Conservation (phyloP, 2,329 filamentous ascomycete species). For the Xylaria sp. region DNA sequence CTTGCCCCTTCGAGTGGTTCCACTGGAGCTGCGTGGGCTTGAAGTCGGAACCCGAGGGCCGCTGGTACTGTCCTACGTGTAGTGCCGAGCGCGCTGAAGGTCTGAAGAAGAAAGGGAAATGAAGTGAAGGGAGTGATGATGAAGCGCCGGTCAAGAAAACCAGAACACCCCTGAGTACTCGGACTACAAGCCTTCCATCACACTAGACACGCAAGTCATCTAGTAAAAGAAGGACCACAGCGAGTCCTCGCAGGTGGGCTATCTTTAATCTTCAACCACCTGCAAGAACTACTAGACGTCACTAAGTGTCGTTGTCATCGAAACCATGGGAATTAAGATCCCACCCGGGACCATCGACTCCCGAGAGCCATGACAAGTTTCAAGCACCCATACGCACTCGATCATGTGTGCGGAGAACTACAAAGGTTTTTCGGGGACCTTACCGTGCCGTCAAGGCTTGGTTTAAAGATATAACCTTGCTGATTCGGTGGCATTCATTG, state of each 20-base stretch:
- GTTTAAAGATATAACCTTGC: background rate
- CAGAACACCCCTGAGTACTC: no score
- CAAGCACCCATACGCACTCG: background rate
- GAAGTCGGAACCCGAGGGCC: slow-evolving; percentile 74
- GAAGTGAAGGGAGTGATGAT: no score
- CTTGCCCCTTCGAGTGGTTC: slow-evolving; percentile 87
- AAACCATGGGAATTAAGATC: background rate
- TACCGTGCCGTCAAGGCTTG: background rate
- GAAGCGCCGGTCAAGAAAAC: background rate
- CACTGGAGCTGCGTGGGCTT: slow-evolving; percentile 81
- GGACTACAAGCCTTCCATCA: background rate
- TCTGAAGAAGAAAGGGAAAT: slow-evolving; percentile 58
- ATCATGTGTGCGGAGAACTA: background rate
- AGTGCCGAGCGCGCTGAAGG: slow-evolving; percentile 55
- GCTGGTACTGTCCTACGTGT: slow-evolving; percentile 75
- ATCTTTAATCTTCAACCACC: background rate
- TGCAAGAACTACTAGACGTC: background rate
- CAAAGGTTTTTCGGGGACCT: no score
- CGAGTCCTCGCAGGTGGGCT: background rate
- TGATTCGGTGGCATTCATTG: background rate
- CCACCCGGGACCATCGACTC: background rate
- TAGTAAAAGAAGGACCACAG: background rate
- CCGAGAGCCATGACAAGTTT: background rate
- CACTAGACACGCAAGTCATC: background rate
- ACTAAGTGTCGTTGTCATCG: background rate